Base-by-base conservation (phyloP, 805 yeast genomes). In the Metschnikowia vanudenii region DNA sequence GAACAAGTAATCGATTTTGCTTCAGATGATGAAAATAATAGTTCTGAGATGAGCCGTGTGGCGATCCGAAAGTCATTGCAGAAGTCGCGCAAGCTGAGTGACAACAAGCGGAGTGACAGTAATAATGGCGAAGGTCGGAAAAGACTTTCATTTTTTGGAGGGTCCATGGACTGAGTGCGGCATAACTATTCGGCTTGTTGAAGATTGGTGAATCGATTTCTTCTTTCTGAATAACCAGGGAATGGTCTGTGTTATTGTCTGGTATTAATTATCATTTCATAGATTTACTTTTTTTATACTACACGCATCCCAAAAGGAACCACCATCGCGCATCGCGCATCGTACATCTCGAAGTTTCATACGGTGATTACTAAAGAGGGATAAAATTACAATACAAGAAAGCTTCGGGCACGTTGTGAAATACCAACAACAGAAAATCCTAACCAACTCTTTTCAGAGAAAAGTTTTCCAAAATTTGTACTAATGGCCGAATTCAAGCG, bases 1-100 rank as follows among this genome's bases (percentile, higher is more conserved):
- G 76, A 73, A 52, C 74, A 73, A 49, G 74, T 71, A 3, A 65
- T 73, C 46, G 76, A 73, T 52, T 73, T 71, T 62, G 76, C 71
- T 1, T 69, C 75, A 11, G 77, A 73, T 50, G 76, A 73, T 51
- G 77, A 73, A 45, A 67, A 65, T 45, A 60, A 64, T 40, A 60
- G 60, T 13, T 65, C 72, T 1, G 57, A 57, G 19, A 67, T 73
- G 75, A 72, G 59, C 53, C 54, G 77, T 14, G 55, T 73, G 29
- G 62, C 74, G 11, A 73, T 73, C 34, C 56, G 77, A 45, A 63
- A 64, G 37, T 68, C 75, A 4, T 58, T 73, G 43, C 65, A 57
- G 55, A 64, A 64, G 48, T 41, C 59, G 3, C 56, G 69, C 39
- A 64, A 59, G 43, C 52, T 64, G 16, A 43, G 52, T n/a, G 72